These are phyloP conservation scores for Noccaea bulbosa DNA, from an alignment of 345 rosid genomes.

Conservation along the genomic window DNA sequence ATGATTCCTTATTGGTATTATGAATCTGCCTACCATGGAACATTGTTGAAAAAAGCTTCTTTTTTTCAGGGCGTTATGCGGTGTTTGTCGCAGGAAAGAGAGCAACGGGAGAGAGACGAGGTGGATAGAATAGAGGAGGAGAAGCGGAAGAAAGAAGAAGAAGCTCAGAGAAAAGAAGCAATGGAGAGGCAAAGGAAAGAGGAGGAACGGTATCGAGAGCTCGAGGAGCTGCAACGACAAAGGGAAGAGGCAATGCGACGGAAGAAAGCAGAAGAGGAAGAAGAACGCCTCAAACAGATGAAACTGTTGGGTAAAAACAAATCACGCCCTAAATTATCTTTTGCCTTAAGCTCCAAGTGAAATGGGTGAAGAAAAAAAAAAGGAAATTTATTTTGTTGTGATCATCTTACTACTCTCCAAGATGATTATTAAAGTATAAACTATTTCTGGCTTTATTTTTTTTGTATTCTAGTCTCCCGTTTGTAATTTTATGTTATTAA, in stretches of 20 bases:
- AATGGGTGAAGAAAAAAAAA: not conserved
- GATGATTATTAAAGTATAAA: constrained; percentile 8
- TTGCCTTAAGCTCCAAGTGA: constrained; percentile 88
- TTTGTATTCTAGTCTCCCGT: not conserved
- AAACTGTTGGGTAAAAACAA: constrained; percentile 96
- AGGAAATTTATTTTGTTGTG: not conserved
- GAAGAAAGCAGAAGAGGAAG: constrained; percentile 92
- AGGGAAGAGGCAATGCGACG: constrained; percentile 84
- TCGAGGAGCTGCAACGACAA: constrained; percentile 79
- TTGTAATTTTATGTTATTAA: constrained; percentile 29
- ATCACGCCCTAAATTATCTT: constrained; percentile 87
- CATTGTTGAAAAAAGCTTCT: constrained; percentile 6
- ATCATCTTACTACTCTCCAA: not conserved
- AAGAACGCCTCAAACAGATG: constrained; percentile 86
- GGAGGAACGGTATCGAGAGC: constrained; percentile 80
- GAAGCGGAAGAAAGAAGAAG: constrained; percentile 74
- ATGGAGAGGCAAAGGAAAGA: constrained; percentile 80
- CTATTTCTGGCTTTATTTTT: not conserved
- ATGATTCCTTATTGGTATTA: constrained; percentile 1
- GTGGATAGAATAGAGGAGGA: constrained; percentile 79
- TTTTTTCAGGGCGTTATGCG: constrained; percentile 42
- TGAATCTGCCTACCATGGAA: constrained; percentile 22
- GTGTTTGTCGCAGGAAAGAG: constrained; percentile 65
- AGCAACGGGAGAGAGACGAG: constrained; percentile 70
- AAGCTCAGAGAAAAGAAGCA: constrained; percentile 84